phyloP scores from a whole-genome alignment of 441 rosid species.

The Adansonia madagascariensis region DNA sequence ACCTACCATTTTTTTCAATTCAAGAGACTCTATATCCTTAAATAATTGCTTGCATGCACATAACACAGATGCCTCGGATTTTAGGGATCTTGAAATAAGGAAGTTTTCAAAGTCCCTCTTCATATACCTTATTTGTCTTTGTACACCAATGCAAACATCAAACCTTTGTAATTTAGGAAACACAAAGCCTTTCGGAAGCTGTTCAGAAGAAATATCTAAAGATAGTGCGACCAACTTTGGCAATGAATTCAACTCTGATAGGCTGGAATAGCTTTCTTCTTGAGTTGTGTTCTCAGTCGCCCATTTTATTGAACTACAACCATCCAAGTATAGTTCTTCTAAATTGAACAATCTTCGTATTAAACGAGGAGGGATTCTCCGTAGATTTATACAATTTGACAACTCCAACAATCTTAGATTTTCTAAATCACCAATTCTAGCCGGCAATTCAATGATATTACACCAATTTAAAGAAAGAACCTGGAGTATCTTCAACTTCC shows the following conservation, averaged over 20 bases:
- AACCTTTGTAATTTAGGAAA: not conserved
- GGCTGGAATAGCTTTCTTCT: not conserved
- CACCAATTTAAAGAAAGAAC: not conserved
- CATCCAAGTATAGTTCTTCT: conserved; percentile 6
- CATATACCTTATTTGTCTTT: too few species aligned
- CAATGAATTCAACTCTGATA: not conserved
- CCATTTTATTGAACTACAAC: not conserved
- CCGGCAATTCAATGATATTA: not conserved
- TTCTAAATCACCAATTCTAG: not conserved
- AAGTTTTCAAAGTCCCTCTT: too few species aligned
- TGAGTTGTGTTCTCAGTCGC: not conserved
- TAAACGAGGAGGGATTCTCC: not conserved
- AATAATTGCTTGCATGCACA: not conserved
- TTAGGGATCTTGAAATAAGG: too few species aligned
- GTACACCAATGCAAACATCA: too few species aligned
- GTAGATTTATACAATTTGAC: fast-evolving
- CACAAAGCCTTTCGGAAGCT: not conserved
- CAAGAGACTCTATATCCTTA: not conserved
- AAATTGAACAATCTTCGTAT: not conserved
- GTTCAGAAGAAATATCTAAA: not conserved
- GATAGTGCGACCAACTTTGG: not conserved
- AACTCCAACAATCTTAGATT: not conserved
- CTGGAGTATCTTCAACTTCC: not conserved
- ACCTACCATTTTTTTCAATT: not conserved
- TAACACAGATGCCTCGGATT: not conserved